Conservation (phyloP, 2,329 filamentous ascomycete species). For the Hymenoscyphus infarciens region DNA sequence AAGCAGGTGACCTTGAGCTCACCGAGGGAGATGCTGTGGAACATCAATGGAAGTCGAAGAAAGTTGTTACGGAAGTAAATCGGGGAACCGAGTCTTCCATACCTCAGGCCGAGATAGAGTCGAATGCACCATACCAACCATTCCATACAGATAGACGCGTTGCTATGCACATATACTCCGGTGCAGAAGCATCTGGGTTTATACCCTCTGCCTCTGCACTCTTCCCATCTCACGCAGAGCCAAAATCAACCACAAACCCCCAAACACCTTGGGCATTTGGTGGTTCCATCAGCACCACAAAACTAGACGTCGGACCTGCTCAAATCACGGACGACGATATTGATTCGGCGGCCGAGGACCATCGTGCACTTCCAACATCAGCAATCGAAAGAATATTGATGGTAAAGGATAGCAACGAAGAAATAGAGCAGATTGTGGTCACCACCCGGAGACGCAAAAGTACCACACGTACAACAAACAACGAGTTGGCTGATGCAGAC, state of each 20-base stretch:
- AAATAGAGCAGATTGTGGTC: conserved; percentile 66
- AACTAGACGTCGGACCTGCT: conserved; percentile 51
- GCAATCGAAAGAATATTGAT: conserved; percentile 61
- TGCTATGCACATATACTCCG: conserved; percentile 63
- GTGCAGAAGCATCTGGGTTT: conserved; percentile 15
- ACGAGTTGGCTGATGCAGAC: conserved; percentile 49
- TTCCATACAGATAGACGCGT: conserved; percentile 91
- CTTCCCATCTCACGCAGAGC: conserved; percentile 25
- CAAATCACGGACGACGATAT: conserved; percentile 50
- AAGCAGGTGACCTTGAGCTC: conserved; percentile 35
- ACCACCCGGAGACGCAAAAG: conserved; percentile 68
- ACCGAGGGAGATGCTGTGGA: conserved; percentile 30
- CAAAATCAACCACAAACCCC: conserved; percentile 8
- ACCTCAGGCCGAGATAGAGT: conserved; percentile 84
- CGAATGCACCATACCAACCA: conserved; percentile 90
- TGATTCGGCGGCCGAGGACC: conserved; percentile 42
- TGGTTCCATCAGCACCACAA: conserved; percentile 47
- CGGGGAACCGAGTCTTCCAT: conserved; percentile 55
- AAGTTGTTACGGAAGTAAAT: conserved; percentile 37
- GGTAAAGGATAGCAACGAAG: conserved; percentile 48
- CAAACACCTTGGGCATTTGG: conserved; percentile 57
- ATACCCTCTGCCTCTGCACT: conserved; percentile 30
- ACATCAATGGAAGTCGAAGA: conserved; percentile 38
- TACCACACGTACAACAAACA: conserved; percentile 46
- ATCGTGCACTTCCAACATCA: conserved; percentile 57